Evolutionary conservation across 768 basidiomycete species (phyloP).

Genomic region (Pisolithus marmoratus): DNA sequence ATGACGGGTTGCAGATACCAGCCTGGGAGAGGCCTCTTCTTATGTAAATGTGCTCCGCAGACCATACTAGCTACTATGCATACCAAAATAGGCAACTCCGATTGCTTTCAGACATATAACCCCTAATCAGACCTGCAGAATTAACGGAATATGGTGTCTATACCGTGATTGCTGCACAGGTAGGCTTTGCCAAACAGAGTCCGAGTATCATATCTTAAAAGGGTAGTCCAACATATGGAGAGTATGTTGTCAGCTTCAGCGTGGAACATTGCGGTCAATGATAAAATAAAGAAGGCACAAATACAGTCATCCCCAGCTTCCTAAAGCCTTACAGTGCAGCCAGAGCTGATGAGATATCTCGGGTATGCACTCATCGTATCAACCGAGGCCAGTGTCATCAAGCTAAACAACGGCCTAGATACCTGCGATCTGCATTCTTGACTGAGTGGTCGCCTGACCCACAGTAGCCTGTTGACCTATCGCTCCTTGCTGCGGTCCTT

Average conservation of each 20-base stretch:
- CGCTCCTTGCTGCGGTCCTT: constrained; percentile 34
- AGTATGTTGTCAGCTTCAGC: constrained; percentile 16
- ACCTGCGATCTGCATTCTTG: constrained; percentile 32
- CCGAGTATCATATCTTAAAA: background rate
- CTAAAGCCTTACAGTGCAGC: constrained; percentile 21
- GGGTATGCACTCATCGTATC: background rate
- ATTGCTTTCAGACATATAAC: no score
- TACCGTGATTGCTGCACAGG: no score
- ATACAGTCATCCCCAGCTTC: constrained; percentile 35
- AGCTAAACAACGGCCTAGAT: constrained; percentile 20
- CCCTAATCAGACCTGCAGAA: no score
- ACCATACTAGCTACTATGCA: background rate
- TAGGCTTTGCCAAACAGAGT: no score
- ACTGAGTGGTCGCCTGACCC: constrained; percentile 22
- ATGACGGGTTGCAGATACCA: no score
- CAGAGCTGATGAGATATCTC: constrained; percentile 17
- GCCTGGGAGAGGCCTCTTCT: no score
- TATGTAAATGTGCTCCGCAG: background rate
- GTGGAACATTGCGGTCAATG: constrained; percentile 14
- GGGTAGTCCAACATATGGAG: background rate
- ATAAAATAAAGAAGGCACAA: constrained; percentile 32
- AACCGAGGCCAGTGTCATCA: constrained; percentile 3
- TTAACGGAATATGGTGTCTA: no score
- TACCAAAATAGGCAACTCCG: no score
- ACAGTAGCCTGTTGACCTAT: constrained; percentile 23